Percentiles rank a stretch among this genome's conserved stretches.
These are phyloP conservation scores for Nitzschia putrida DNA, from an alignment of 108 stramenopile species.

Conservation along the genomic window DNA sequence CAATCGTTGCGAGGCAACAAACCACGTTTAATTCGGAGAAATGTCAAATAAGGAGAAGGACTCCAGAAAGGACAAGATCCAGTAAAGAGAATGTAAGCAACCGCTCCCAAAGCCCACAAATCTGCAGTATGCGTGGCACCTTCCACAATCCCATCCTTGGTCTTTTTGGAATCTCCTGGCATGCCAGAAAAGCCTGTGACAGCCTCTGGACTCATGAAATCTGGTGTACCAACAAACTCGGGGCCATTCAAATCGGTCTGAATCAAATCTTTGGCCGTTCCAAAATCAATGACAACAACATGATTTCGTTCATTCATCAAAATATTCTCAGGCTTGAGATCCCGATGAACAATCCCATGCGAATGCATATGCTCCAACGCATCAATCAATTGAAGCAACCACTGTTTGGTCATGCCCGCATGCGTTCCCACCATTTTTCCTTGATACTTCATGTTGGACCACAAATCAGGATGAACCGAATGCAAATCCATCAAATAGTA, in stretches of 20 bases:
- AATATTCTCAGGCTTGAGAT: constrained; percentile 96
- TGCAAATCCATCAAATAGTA: constrained; percentile 91
- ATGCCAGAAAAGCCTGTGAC: constrained; percentile 67
- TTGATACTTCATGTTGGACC: constrained; percentile 70
- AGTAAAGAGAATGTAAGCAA: constrained; percentile 73
- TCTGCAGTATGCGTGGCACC: constrained; percentile 67
- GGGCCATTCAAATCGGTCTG: constrained; percentile 95
- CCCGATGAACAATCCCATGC: constrained; percentile 94
- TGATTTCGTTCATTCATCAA: constrained; percentile 72
- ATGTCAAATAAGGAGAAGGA: constrained; percentile 85
- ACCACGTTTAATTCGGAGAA: constrained; percentile 82
- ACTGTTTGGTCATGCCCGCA: constrained; percentile 70
- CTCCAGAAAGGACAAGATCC: constrained; percentile 81
- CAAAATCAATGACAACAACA: constrained; percentile 95
- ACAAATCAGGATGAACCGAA: constrained; percentile 77
- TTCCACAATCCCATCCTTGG: background rate
- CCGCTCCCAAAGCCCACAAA: constrained; percentile 83
- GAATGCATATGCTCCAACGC: constrained; percentile 90
- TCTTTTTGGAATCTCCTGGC: constrained; percentile 21
- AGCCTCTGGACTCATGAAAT: constrained; percentile 97
- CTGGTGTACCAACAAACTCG: constrained; percentile 99
- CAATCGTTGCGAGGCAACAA: constrained; percentile 30
- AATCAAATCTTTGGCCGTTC: constrained; percentile 95
- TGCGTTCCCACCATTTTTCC: constrained; percentile 76
- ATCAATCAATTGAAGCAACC: constrained; percentile 80